Conservation (phyloP, 495 filamentous ascomycete genomes). For the Rusavskia elegans region DNA sequence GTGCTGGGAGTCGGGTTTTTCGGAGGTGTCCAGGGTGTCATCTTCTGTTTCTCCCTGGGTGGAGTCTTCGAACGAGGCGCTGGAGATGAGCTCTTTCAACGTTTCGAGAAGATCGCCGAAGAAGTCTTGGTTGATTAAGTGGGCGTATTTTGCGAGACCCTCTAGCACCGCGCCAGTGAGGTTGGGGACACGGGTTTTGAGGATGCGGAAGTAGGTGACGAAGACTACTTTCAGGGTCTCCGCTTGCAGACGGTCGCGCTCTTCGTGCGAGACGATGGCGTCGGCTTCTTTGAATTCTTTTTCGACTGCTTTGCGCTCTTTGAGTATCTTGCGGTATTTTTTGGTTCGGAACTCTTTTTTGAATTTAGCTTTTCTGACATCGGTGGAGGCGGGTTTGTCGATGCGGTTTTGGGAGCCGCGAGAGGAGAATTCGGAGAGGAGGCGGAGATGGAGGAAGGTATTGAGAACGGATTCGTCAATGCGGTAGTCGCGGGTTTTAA, state of each 20-base stretch:
- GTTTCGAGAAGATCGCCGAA: conserved; percentile 93
- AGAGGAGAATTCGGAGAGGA: conserved; percentile 70
- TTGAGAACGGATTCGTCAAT: conserved; percentile 77
- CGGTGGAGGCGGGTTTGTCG: conserved; percentile 32
- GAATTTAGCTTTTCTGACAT: conserved; percentile 50
- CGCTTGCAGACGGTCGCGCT: conserved; percentile 78
- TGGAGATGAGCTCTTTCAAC: conserved; percentile 72
- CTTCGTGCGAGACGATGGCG: conserved; percentile 76
- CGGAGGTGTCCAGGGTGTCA: conserved; percentile 25
- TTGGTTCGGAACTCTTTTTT: conserved; percentile 68
- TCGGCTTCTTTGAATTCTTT: conserved; percentile 92
- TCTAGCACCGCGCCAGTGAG: conserved; percentile 92
- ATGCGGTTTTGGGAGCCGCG: conserved; percentile 65
- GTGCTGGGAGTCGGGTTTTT: conserved; percentile 21
- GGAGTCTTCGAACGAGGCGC: conserved; percentile 26
- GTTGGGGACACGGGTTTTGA: conserved; percentile 57
- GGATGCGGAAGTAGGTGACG: conserved; percentile 80
- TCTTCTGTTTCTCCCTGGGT: conserved; percentile 25
- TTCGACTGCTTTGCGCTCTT: conserved; percentile 70
- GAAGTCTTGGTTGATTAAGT: conserved; percentile 95
- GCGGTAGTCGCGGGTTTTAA: conserved; percentile 66
- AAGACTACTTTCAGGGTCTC: conserved; percentile 95
- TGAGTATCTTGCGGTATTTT: conserved; percentile 52
- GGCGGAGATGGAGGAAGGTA: conserved; percentile 75
- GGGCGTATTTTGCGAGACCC: conserved; percentile 80